Conservation (phyloP, 1,284 basidiomycete genomes). For the Pascua guehoae region DNA sequence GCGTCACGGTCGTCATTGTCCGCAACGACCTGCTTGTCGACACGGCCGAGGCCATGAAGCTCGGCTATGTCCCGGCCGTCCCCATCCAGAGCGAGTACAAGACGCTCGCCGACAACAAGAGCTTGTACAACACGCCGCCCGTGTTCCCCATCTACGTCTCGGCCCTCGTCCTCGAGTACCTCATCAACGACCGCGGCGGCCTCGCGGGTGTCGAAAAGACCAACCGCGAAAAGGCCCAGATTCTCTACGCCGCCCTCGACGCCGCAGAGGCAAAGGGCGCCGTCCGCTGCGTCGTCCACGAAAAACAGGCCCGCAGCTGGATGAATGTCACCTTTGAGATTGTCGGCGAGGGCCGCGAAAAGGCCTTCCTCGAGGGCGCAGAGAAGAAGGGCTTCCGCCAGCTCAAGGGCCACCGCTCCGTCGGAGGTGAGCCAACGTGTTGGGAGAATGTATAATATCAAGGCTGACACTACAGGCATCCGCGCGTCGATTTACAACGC, state of each 20-base stretch:
- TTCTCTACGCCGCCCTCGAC: slow-evolving; percentile 68
- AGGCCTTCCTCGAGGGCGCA: slow-evolving; percentile 72
- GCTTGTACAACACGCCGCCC: slow-evolving; percentile 92
- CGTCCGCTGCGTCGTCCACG: slow-evolving; percentile 64
- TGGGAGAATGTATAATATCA: neutral
- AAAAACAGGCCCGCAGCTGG: slow-evolving; percentile 69
- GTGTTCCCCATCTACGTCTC: slow-evolving; percentile 90
- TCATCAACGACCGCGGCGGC: slow-evolving; percentile 64
- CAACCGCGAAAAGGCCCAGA: slow-evolving; percentile 69
- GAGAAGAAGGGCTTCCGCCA: slow-evolving; percentile 73
- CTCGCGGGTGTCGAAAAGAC: slow-evolving; percentile 63
- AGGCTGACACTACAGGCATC: slow-evolving; percentile 57
- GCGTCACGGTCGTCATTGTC: slow-evolving; percentile 88
- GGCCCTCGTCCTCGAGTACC: slow-evolving; percentile 76
- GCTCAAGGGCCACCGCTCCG: slow-evolving; percentile 77
- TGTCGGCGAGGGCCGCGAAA: slow-evolving; percentile 63
- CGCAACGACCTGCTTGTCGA: slow-evolving; percentile 87
- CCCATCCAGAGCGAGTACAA: slow-evolving; percentile 75
- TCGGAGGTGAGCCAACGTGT: slow-evolving; percentile 54
- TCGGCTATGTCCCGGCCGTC: slow-evolving; percentile 62
- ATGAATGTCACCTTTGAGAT: slow-evolving; percentile 91
- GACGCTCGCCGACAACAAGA: slow-evolving; percentile 70
- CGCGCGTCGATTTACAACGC: slow-evolving; percentile 95
- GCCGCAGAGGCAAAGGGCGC: slow-evolving; percentile 67
- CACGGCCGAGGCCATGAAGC: slow-evolving; percentile 69